Conservation (phyloP, 2,329 filamentous ascomycete species). For the Epichloe gansuensis region DNA sequence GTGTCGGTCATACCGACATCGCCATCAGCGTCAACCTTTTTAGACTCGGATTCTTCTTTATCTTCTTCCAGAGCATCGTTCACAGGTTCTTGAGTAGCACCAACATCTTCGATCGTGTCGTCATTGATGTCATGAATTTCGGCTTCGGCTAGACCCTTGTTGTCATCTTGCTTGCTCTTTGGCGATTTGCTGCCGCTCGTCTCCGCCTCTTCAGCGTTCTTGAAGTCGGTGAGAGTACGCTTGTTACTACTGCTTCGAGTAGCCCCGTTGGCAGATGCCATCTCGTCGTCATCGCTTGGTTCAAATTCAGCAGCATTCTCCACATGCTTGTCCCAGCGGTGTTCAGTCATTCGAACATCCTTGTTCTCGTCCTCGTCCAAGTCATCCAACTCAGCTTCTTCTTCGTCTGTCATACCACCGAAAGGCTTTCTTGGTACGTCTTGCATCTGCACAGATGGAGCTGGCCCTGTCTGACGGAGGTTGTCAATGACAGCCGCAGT, state of each 20-base stretch:
- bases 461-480: slow-evolving; percentile 70
- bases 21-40: slow-evolving; percentile 32
- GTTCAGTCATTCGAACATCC: slow-evolving; percentile 69
- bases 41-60: slow-evolving; percentile 7
- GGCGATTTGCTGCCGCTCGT: slow-evolving; percentile 28
- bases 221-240: slow-evolving; percentile 39
- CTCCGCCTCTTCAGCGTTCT: slow-evolving; percentile 26
- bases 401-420: slow-evolving; percentile 51
- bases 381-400: slow-evolving; percentile 52
- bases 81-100: slow-evolving; percentile 15
- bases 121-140: slow-evolving; percentile 25
- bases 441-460: slow-evolving; percentile 84
- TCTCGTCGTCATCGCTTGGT: slow-evolving; percentile 82
- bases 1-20: slow-evolving; percentile 38
- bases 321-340: slow-evolving; percentile 68
- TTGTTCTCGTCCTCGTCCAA: slow-evolving; percentile 77
- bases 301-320: slow-evolving; percentile 70
- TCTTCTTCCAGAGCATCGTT: slow-evolving; percentile 13
- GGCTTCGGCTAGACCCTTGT: slow-evolving; percentile 16
- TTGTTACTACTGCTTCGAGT: slow-evolving; percentile 36
- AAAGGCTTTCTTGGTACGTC: slow-evolving; percentile 54
- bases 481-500: slow-evolving; percentile 76
- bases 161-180: slow-evolving; percentile 19
- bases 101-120: slow-evolving; percentile 32
- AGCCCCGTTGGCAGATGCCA: slow-evolving; percentile 59